Conservation (phyloP, 2,329 filamentous ascomycete genomes). For the Domatiomyces globalis region DNA sequence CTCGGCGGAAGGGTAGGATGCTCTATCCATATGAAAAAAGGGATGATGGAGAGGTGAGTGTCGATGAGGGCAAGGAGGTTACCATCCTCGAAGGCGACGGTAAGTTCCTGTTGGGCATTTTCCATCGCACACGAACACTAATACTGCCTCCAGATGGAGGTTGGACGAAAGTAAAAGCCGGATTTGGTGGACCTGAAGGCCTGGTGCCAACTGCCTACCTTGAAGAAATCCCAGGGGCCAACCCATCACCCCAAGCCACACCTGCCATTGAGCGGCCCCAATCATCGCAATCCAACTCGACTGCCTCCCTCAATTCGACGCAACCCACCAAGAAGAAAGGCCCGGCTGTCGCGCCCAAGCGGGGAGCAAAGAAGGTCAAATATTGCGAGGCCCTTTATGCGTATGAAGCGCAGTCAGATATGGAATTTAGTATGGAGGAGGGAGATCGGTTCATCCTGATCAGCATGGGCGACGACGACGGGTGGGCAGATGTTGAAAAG, state of each 20-base stretch:
- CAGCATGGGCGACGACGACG: constrained; percentile 76
- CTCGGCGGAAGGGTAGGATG: constrained; percentile 68
- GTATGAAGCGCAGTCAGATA: constrained; percentile 71
- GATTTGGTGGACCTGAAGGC: constrained; percentile 51
- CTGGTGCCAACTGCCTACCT: constrained; percentile 79
- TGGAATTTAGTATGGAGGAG: constrained; percentile 79
- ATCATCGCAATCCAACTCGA: constrained; percentile 51
- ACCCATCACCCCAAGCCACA: constrained; percentile 16
- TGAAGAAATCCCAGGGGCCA: constrained; percentile 43
- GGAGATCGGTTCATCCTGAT: constrained; percentile 86
- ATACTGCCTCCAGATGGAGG: constrained; percentile 57
- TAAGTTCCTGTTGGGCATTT: constrained; percentile 35
- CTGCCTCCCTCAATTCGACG: constrained; percentile 49
- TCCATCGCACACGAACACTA: constrained; percentile 1
- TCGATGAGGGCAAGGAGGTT: constrained; percentile 66
- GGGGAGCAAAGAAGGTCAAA: constrained; percentile 83
- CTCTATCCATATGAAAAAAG: constrained; percentile 71
- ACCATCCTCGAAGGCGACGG: constrained; percentile 72
- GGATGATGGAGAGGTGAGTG: constrained; percentile 66
- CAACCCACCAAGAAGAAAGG: constrained; percentile 64
- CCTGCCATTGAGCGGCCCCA: not conserved
- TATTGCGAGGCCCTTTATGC: constrained; percentile 91
- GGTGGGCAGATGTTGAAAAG: constrained; percentile 94
- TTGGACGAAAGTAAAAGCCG: constrained; percentile 72
- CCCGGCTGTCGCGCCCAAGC: constrained; percentile 75